A percentile compares a stretch with the other conserved stretches of the same genome.
Evolutionary conservation across 2,329 filamentous ascomycete species (phyloP).

Genomic region (Epichloe festucae): DNA sequence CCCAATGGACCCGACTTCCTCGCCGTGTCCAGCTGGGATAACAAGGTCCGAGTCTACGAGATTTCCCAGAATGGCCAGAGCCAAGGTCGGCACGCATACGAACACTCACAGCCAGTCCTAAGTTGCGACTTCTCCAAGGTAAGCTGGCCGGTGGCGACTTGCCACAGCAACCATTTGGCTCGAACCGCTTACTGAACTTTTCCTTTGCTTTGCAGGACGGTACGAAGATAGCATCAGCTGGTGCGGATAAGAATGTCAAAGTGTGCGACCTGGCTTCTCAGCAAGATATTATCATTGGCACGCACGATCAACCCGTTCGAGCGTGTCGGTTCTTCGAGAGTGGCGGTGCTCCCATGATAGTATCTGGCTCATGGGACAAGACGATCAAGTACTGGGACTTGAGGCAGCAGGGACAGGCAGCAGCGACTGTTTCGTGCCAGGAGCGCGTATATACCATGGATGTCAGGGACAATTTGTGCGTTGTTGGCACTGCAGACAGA

Average conservation of each 20-base stretch:
- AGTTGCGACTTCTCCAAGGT: conserved; percentile 83
- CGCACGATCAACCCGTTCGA: conserved; percentile 73
- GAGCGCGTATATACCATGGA: conserved; percentile 88
- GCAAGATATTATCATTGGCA: conserved; percentile 61
- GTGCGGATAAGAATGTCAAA: conserved; percentile 82
- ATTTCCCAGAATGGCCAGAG: conserved; percentile 66
- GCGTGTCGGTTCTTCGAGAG: conserved; percentile 66
- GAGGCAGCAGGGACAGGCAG: conserved; percentile 45
- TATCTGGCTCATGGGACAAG: conserved; percentile 90
- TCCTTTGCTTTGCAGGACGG: conserved; percentile 54
- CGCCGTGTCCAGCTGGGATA: conserved; percentile 90
- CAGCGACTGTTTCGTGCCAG: conserved; percentile 52
- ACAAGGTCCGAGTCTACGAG: conserved; percentile 95
- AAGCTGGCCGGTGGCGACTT: conserved; percentile 18
- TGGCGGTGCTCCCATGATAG: conserved; percentile 63
- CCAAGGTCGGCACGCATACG: conserved; percentile 73
- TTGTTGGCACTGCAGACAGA: conserved; percentile 84
- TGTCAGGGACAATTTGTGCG: conserved; percentile 73
- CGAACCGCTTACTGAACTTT: background rate
- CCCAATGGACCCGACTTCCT: conserved; percentile 54
- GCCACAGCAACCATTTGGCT: background rate
- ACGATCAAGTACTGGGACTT: conserved; percentile 84
- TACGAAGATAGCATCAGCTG: conserved; percentile 72
- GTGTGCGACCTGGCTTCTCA: conserved; percentile 67
- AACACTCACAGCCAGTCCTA: conserved; percentile 75